A percentile compares a stretch with the other conserved stretches of the same genome.
Evolutionary conservation across 257 asterid genomes (phyloP).

Genomic region (Cordia subcordata): DNA sequence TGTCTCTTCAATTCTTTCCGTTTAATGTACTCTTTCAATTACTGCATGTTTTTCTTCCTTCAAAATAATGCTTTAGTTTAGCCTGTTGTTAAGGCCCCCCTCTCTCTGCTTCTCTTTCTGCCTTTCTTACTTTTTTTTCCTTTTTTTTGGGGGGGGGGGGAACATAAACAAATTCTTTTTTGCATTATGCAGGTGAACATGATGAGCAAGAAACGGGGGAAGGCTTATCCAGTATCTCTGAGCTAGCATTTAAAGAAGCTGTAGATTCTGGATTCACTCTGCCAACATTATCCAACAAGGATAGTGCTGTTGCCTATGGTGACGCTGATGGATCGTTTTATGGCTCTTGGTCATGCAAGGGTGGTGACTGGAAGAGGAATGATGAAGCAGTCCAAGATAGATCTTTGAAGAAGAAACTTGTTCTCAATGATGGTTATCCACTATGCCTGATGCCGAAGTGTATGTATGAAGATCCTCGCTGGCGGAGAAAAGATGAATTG

Average conservation of each 20-base stretch:
- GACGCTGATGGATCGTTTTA: slow-evolving; percentile 49
- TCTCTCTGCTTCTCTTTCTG: too few species aligned
- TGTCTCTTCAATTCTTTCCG: too few species aligned
- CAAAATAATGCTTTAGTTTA: too few species aligned
- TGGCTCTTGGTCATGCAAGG: slow-evolving; percentile 83
- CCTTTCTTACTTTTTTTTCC: too few species aligned
- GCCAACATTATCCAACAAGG: slow-evolving; percentile 39
- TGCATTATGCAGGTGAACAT: background rate
- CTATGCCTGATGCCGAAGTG: slow-evolving; percentile 85
- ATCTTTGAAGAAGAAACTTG: slow-evolving; percentile 66
- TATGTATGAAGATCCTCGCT: slow-evolving; percentile 83
- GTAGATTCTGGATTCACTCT: slow-evolving; percentile 39
- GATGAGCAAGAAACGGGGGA: background rate
- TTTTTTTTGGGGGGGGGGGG: too few species aligned
- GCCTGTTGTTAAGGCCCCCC: too few species aligned
- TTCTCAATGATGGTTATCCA: slow-evolving; percentile 87
- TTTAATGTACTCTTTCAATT: too few species aligned
- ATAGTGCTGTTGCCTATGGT: slow-evolving; percentile 28
- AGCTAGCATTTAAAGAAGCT: slow-evolving; percentile 17
- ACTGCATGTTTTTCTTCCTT: too few species aligned
- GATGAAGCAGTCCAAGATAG: slow-evolving; percentile 73
- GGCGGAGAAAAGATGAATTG: slow-evolving; percentile 73
- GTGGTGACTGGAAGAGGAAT: slow-evolving; percentile 93
- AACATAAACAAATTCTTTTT: too few species aligned
- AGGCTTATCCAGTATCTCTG: background rate